Percentiles rank a stretch among this genome's conserved stretches.
These are phyloP conservation scores for Actinomortierella ambigua DNA, from an alignment of 371 early-diverging fungal species.

Conservation along the genomic window DNA sequence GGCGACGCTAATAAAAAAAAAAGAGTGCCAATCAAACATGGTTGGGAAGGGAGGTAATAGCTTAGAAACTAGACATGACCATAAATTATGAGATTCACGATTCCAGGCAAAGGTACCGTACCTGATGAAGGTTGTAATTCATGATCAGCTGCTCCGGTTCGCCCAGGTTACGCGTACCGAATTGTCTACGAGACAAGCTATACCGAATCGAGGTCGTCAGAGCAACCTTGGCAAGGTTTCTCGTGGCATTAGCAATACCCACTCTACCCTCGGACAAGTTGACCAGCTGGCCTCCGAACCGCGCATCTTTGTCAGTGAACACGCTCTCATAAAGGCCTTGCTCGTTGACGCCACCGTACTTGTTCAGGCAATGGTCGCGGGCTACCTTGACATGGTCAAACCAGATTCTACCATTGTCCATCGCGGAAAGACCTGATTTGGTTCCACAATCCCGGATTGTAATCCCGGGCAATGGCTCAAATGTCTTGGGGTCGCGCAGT, in stretches of 20 bases:
- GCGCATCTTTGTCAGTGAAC: conserved; percentile 9
- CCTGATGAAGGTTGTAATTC: conserved; percentile 19
- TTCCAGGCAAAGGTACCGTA: neutral
- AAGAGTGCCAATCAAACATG: neutral
- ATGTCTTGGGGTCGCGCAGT: conserved; percentile 11
- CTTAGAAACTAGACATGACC: no score
- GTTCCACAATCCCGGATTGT: conserved; percentile 14
- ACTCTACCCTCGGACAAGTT: conserved; percentile 20
- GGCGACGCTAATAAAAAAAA: conserved; percentile 3
- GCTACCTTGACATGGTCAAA: conserved; percentile 11
- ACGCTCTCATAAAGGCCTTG: conserved; percentile 11
- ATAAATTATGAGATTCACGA: no score
- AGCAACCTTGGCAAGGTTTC: conserved; percentile 11
- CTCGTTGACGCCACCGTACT: conserved; percentile 17
- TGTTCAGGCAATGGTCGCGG: conserved; percentile 9
- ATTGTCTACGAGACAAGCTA: conserved; percentile 9
- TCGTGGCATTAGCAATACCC: neutral
- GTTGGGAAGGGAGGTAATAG: neutral
- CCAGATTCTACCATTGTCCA: conserved; percentile 23
- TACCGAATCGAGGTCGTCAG: conserved; percentile 17
- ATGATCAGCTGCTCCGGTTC: conserved; percentile 12
- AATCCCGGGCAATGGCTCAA: conserved; percentile 5
- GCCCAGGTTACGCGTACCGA: conserved; percentile 3
- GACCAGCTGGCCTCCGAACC: conserved; percentile 16
- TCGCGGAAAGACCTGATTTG: conserved; percentile 13